Base-by-base conservation (phyloP, 805 yeast species). In the Metschnikowia lachancei region DNA sequence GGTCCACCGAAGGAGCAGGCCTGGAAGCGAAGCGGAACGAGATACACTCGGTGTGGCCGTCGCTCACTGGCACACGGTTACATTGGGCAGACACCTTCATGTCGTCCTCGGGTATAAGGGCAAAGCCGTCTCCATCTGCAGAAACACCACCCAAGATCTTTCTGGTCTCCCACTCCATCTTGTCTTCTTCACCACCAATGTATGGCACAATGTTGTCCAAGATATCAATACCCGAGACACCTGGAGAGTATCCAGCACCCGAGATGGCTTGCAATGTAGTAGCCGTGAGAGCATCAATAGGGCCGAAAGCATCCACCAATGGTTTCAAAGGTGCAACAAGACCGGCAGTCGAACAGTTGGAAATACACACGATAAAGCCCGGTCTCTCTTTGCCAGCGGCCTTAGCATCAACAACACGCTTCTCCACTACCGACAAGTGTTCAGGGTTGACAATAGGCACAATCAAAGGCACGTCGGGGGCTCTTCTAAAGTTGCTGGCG, bases 331-430 rank as follows among this genome's bases (percentile, higher is more conserved):
- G 98, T 12, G 97, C 97, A 17, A 94, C 98, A 47, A 94, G 76
- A 35, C 98, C 98, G 4, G 98, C 99, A 31, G 99, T 94, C 39
- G 98, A 91, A 74, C 99, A 94, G 76, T 94, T 94, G 49, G 98
- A 91, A 63, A 92, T 94, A 72, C 99, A 94, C 38, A 92, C 83
- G 55, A 89, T 85, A 69, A 80, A 88, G 38, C 99, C 99, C 47
- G 83, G 82, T 62, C 72, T 81, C 60, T 69, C 62, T 52, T 75
- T 73, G 41, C 85, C 85, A 8, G 66, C 67, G 22, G 76, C 74
- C 55, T 75, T 74, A 30, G 90, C 84, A 18, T 66, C 74, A 13
- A 66, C 66, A 20, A 83, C 72, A 55, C 78, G 78, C 44, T 78
- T 70, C 57, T 80, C 85, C 44, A 89, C 76, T 43, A 90, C 76